A percentile compares a stretch with the other conserved stretches of the same genome.
phyloP scores from a whole-genome alignment of 495 filamentous ascomycete species.

The Beverwykella pulmonaria region DNA sequence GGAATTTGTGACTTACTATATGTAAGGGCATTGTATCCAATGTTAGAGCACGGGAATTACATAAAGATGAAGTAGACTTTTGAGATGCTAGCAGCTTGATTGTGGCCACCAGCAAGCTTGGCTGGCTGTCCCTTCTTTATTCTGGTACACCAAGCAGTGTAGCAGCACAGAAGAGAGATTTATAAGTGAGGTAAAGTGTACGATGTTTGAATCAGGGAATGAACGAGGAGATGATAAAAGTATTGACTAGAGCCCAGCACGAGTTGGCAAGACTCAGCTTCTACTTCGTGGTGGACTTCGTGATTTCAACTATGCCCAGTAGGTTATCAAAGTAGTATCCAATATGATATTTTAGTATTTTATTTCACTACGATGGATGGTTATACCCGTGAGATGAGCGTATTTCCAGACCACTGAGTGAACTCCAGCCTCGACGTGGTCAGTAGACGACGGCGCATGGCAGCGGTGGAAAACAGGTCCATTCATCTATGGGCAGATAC shows the following conservation, averaged over 20 bases:
- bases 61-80: slow-evolving; percentile 64
- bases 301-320: slow-evolving; percentile 55
- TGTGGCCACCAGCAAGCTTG: slow-evolving; percentile 39
- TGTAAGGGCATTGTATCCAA: slow-evolving; percentile 67
- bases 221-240: slow-evolving; percentile 54
- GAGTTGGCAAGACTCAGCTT: slow-evolving; percentile 61
- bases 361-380: background rate
- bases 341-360: slow-evolving; percentile 10
- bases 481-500: slow-evolving; percentile 57
- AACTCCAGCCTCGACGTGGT: slow-evolving; percentile 62
- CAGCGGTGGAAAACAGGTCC: slow-evolving; percentile 57
- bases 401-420: slow-evolving; percentile 67
- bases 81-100: slow-evolving; percentile 42
- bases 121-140: slow-evolving; percentile 56
- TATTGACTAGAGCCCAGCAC: slow-evolving; percentile 59
- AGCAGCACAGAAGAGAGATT: slow-evolving; percentile 55
- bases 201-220: slow-evolving; percentile 57
- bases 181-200: slow-evolving; percentile 61
- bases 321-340: slow-evolving; percentile 57
- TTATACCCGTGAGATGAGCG: slow-evolving; percentile 55
- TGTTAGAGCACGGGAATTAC: slow-evolving; percentile 64
- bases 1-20: slow-evolving; percentile 52
- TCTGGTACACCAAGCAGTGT: slow-evolving; percentile 61
- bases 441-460: slow-evolving; percentile 59
- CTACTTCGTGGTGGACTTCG: slow-evolving; percentile 53